These are phyloP conservation scores for Umbelopsis sp. DNA, from an alignment of 192 early-diverging fungal genomes.

Conservation along the genomic window DNA sequence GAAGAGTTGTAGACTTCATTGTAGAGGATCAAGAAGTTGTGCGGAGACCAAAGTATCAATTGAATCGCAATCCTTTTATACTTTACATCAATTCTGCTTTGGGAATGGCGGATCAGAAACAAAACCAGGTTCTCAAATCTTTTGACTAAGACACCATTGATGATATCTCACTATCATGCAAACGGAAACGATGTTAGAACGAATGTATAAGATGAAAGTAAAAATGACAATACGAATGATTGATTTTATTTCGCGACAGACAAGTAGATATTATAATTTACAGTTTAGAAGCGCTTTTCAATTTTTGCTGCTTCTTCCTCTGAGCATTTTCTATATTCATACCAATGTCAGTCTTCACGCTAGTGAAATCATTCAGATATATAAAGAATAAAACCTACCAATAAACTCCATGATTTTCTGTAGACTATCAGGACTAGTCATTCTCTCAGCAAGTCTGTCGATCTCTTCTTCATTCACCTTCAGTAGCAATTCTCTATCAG, in stretches of 20 bases:
- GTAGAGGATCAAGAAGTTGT: not conserved
- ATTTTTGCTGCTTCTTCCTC: constrained; percentile 6
- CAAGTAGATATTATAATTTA: constrained; percentile 3
- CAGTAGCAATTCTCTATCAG: constrained; percentile 47
- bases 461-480: constrained; percentile 58
- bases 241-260: not conserved
- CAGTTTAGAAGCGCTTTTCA: not conserved
- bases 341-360: not conserved
- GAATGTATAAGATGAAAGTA: not conserved
- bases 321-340: not conserved
- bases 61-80: too few relatives aligned
- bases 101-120: too few relatives aligned
- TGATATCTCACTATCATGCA: too few relatives aligned
- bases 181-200: too few relatives aligned
- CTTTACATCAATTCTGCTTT: too few relatives aligned
- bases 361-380: not conserved
- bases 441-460: constrained; percentile 47
- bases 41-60: too few relatives aligned
- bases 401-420: constrained; percentile 25
- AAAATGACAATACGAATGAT: not conserved
- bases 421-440: constrained; percentile 18
- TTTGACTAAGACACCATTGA: too few relatives aligned
- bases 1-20: not conserved
- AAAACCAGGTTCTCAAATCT: too few relatives aligned
- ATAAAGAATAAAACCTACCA: constrained; percentile 5